Conservation (phyloP, 176 grass and related monocot genomes). For the Rhynchospora breviuscula region DNA sequence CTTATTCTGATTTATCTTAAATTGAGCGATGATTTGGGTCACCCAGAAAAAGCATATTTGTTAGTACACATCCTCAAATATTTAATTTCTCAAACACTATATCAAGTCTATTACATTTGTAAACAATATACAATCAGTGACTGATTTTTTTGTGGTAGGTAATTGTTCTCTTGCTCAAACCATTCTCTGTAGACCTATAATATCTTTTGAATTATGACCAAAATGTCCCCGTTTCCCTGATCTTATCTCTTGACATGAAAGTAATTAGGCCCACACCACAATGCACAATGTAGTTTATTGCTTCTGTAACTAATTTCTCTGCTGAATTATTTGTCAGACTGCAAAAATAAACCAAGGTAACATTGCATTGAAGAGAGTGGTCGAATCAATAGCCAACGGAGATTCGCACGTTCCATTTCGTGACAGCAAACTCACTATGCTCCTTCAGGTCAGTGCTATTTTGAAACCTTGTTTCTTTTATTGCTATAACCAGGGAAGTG, state of each 20-base stretch:
- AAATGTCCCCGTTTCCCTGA: not conserved
- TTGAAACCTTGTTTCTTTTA: not conserved
- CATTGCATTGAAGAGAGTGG: slow-evolving; percentile 78
- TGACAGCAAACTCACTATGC: slow-evolving; percentile 96
- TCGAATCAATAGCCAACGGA: slow-evolving; percentile 85
- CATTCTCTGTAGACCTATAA: not conserved
- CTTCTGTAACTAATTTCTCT: not conserved
- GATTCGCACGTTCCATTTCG: slow-evolving; percentile 93
- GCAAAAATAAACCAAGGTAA: slow-evolving; percentile 95
- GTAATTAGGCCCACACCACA: not conserved
- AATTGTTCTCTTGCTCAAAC: not conserved
- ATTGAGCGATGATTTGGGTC: not conserved
- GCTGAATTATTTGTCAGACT: slow-evolving; percentile 38
- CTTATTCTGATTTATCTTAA: not conserved
- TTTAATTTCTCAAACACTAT: not conserved
- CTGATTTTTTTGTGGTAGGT: not conserved
- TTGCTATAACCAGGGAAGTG: not conserved
- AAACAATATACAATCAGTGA: not conserved
- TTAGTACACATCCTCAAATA: not conserved
- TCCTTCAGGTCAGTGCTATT: slow-evolving; percentile 51
- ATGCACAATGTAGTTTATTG: not conserved
- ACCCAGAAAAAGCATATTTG: not conserved
- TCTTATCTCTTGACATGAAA: not conserved
- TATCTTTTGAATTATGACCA: not conserved
- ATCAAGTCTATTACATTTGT: not conserved